Evolutionary conservation across 177 flowering plant genomes (phyloP).

Genomic region (Telopea speciosissima): DNA sequence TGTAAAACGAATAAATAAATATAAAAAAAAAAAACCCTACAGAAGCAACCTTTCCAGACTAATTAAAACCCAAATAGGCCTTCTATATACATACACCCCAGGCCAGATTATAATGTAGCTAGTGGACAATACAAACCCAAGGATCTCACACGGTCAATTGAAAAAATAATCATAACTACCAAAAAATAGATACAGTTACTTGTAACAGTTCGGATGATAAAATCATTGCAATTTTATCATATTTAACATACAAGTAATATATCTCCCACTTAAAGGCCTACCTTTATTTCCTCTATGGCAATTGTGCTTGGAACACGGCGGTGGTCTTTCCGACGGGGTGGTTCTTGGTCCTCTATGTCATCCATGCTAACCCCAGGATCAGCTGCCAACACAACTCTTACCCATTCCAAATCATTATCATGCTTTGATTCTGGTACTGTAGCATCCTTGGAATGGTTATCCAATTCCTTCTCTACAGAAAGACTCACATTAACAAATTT

Average conservation of each 20-base stretch:
- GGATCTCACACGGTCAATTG: background rate
- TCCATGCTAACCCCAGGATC: constrained; percentile 87
- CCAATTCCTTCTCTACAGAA: constrained; percentile 46
- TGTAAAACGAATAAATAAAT: background rate
- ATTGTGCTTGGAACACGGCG: constrained; percentile 98
- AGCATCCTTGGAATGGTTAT: constrained; percentile 12
- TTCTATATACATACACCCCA: background rate
- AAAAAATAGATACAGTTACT: background rate
- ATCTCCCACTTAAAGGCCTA: constrained; percentile 35
- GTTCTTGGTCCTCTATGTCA: constrained; percentile 72
- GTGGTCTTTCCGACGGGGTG: constrained; percentile 80
- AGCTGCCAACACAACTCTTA: constrained; percentile 80
- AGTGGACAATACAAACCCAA: background rate
- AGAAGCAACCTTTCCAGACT: background rate
- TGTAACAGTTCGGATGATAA: background rate
- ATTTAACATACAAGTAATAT: background rate
- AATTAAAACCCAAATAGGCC: background rate
- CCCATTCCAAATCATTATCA: constrained; percentile 56
- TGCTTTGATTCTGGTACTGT: constrained; percentile 15
- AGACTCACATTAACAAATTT: constrained; percentile 73
- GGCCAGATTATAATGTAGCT: background rate
- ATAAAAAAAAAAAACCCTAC: too few species aligned
- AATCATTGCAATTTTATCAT: background rate
- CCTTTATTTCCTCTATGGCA: constrained; percentile 98
- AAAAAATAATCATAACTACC: background rate